These are phyloP conservation scores for Isoetes engelmannii DNA, from an alignment of 83 land plant genomes.

Conservation along the genomic window DNA sequence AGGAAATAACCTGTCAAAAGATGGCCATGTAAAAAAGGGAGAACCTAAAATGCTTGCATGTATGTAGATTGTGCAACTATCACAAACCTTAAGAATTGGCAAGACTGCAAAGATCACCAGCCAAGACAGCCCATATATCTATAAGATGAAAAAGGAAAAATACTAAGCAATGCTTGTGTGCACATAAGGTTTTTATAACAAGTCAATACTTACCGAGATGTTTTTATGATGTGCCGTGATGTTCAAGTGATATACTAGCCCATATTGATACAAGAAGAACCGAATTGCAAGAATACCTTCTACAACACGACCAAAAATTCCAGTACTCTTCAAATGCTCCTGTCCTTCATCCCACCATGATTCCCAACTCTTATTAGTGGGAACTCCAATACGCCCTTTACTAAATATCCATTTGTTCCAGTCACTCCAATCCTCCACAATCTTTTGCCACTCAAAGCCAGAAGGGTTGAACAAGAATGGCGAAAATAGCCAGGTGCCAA, in stretches of 20 bases:
- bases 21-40: background rate
- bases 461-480: slow-evolving; percentile 80
- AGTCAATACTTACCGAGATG: slow-evolving; percentile 39
- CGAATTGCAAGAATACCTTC: slow-evolving; percentile 61
- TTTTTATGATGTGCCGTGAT: slow-evolving; percentile 36
- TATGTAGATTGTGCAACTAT: background rate
- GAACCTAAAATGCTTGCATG: background rate
- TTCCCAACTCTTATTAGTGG: slow-evolving; percentile 89
- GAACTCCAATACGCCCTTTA: slow-evolving; percentile 82
- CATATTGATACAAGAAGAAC: slow-evolving; percentile 79
- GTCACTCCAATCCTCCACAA: slow-evolving; percentile 77
- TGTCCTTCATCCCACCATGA: slow-evolving; percentile 97
- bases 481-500: slow-evolving; percentile 66
- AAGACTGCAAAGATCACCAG: slow-evolving; percentile 61
- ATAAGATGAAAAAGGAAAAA: slow-evolving; percentile 1
- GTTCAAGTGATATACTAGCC: slow-evolving; percentile 73
- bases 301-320: slow-evolving; percentile 49
- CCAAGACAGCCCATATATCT: slow-evolving; percentile 86
- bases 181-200: background rate
- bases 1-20: slow-evolving; percentile 53
- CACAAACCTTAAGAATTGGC: slow-evolving; percentile 48
- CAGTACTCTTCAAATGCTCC: slow-evolving; percentile 66
- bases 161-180: slow-evolving; percentile 1
- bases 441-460: slow-evolving; percentile 86
- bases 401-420: slow-evolving; percentile 82